Conservation (phyloP, 371 early-diverging fungal genomes). For the Mortierella sp. region DNA sequence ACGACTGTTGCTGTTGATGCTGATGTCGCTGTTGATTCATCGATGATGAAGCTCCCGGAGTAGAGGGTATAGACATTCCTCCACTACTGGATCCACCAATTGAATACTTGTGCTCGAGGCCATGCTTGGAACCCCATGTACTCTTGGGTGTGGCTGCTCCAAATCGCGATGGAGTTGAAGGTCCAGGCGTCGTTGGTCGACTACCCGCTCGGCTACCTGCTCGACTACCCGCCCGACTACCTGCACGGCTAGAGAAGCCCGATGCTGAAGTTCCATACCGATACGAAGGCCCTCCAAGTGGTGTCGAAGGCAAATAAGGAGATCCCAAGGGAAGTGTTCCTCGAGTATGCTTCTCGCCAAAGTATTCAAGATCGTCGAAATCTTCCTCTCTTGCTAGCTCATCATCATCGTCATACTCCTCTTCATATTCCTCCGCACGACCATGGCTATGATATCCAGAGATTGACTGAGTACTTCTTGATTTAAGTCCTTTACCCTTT, state of each 20-base stretch:
- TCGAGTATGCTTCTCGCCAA: conserved; percentile 34
- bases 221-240: conserved; percentile 16
- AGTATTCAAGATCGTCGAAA: conserved; percentile 51
- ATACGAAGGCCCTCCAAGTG: conserved; percentile 11
- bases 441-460: not conserved
- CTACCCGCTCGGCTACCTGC: conserved; percentile 11
- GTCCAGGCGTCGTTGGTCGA: conserved; percentile 47
- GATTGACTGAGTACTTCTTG: not conserved
- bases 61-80: not conserved
- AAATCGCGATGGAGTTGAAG: conserved; percentile 35
- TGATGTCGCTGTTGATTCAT: not conserved
- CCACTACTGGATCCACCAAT: not conserved
- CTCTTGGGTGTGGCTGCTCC: conserved; percentile 39
- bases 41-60: not conserved
- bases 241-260: conserved; percentile 43
- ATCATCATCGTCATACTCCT: conserved; percentile 53
- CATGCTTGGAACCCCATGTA: conserved; percentile 10
- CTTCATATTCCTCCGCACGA: not conserved
- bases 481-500: conserved; percentile 19
- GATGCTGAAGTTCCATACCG: conserved; percentile 27
- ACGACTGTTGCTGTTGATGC: conserved; percentile 18
- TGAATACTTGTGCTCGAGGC: conserved; percentile 16
- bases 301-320: conserved; percentile 51
- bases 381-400: conserved; percentile 63
- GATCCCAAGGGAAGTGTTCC: conserved; percentile 36